Percentiles rank a stretch among this genome's conserved stretches.
These are phyloP conservation scores for Rhizodiscina lignyota DNA, from an alignment of 495 filamentous ascomycete genomes.

Conservation along the genomic window DNA sequence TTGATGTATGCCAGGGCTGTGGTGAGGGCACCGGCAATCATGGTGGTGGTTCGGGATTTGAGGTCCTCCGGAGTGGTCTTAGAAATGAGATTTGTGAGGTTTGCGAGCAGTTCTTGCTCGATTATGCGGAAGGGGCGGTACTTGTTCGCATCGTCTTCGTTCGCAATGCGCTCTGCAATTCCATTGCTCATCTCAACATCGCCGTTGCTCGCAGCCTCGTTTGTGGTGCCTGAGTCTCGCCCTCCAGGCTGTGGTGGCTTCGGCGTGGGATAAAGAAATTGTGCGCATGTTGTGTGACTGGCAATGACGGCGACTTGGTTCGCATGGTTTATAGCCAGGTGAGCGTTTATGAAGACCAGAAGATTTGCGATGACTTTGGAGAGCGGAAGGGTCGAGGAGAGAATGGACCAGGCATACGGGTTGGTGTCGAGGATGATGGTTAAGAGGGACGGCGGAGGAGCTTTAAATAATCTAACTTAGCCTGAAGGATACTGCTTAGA, in stretches of 20 bases:
- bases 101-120: slow-evolving; percentile 57
- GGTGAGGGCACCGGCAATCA: slow-evolving; percentile 82
- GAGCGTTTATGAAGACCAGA: slow-evolving; percentile 90
- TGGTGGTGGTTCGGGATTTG: slow-evolving; percentile 45
- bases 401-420: slow-evolving; percentile 77
- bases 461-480: slow-evolving; percentile 18
- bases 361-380: slow-evolving; percentile 75
- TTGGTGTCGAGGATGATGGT: slow-evolving; percentile 93
- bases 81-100: slow-evolving; percentile 50
- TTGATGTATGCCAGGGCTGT: slow-evolving; percentile 81
- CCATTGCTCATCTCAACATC: slow-evolving; percentile 16
- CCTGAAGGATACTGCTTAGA: background rate
- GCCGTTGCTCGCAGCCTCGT: slow-evolving; percentile 21
- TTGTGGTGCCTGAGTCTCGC: slow-evolving; percentile 4
- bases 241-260: slow-evolving; percentile 6
- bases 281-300: slow-evolving; percentile 64
- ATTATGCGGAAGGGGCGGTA: slow-evolving; percentile 80
- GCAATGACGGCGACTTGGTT: slow-evolving; percentile 90
- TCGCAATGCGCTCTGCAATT: slow-evolving; percentile 26
- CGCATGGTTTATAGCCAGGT: slow-evolving; percentile 79
- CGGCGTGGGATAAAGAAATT: slow-evolving; percentile 68
- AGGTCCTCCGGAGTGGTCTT: slow-evolving; percentile 44
- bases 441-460: slow-evolving; percentile 67
- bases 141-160: slow-evolving; percentile 55
- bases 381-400: slow-evolving; percentile 61